Percentiles rank a stretch among this genome's conserved stretches.
phyloP scores from a whole-genome alignment of 2,329 filamentous ascomycete genomes.

The Aspergillus ustus region DNA sequence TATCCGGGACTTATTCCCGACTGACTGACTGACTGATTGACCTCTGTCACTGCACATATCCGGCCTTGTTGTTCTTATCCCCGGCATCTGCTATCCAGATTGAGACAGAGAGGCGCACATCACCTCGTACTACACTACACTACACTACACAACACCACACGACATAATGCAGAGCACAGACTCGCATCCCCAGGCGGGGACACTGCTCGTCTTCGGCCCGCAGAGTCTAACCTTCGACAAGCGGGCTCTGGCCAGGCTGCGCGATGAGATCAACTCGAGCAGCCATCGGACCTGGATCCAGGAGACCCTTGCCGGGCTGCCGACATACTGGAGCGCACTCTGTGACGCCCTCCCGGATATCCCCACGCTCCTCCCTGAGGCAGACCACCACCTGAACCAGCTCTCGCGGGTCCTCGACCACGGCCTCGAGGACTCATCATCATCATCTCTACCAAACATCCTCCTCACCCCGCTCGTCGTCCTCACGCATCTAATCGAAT shows the following conservation, averaged over 20 bases:
- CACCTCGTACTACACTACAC: background rate
- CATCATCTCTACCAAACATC: slow-evolving; percentile 31
- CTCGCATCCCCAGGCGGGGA: background rate
- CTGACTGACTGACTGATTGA: too few relatives aligned
- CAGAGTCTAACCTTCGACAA: slow-evolving; percentile 6
- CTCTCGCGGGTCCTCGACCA: background rate
- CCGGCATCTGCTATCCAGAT: background rate
- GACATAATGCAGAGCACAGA: background rate
- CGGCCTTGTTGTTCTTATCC: background rate
- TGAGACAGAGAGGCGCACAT: background rate
- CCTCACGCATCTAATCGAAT: slow-evolving; percentile 44
- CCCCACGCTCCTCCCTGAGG: background rate
- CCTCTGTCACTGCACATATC: too few relatives aligned
- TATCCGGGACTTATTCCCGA: background rate
- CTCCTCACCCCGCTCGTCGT: slow-evolving; percentile 46
- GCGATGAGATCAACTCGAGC: background rate
- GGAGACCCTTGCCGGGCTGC: background rate
- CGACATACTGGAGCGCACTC: background rate
- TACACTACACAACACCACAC: background rate
- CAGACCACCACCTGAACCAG: background rate
- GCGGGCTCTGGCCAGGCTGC: background rate
- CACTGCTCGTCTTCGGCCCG: slow-evolving; percentile 10
- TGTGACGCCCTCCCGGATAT: background rate
- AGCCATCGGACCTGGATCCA: background rate
- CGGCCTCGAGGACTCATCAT: background rate